A percentile compares a stretch with the other conserved stretches of the same genome.
Conservation (phyloP, 352 stramenopile species). For the Phytopythium sindhum region DNA sequence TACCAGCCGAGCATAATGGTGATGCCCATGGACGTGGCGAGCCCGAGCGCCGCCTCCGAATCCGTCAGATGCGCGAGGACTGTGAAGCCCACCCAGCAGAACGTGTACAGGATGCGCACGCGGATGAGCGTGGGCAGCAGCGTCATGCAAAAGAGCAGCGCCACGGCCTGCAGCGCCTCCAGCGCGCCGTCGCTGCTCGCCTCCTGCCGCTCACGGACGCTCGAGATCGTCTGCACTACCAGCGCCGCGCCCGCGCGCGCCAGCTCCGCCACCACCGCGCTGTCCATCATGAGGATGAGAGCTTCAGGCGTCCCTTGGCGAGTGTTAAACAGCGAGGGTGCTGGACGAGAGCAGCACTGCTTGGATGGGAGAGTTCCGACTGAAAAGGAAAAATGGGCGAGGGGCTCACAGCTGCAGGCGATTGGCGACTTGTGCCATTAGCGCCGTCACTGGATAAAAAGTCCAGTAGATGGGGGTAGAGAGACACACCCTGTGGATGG, state of each 20-base stretch:
- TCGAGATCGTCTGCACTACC: constrained; percentile 28
- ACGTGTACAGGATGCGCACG: constrained; percentile 43
- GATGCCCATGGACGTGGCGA: constrained; percentile 37
- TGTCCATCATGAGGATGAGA: constrained; percentile 14
- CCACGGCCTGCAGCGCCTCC: constrained; percentile 26
- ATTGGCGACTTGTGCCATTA: neutral
- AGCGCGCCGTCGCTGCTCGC: constrained; percentile 1
- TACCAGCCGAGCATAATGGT: constrained; percentile 64
- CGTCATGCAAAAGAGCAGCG: constrained; percentile 34
- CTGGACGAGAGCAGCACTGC: neutral
- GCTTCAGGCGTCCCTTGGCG: too few relatives aligned
- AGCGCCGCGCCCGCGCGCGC: constrained; percentile 21
- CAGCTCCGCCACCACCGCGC: constrained; percentile 16
- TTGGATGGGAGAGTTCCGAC: too few relatives aligned
- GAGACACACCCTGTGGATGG: neutral
- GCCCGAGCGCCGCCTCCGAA: constrained; percentile 32
- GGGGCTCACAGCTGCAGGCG: neutral
- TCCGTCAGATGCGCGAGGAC: constrained; percentile 27
- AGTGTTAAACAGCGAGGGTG: neutral
- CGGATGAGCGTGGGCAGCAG: constrained; percentile 32
- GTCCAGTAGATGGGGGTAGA: neutral
- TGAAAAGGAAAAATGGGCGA: neutral
- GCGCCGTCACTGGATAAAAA: neutral
- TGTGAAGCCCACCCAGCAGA: constrained; percentile 38
- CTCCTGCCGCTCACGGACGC: constrained; percentile 22